Evolutionary conservation across 2,329 filamentous ascomycete genomes (phyloP).

Genomic region (Seiridium unicorne): DNA sequence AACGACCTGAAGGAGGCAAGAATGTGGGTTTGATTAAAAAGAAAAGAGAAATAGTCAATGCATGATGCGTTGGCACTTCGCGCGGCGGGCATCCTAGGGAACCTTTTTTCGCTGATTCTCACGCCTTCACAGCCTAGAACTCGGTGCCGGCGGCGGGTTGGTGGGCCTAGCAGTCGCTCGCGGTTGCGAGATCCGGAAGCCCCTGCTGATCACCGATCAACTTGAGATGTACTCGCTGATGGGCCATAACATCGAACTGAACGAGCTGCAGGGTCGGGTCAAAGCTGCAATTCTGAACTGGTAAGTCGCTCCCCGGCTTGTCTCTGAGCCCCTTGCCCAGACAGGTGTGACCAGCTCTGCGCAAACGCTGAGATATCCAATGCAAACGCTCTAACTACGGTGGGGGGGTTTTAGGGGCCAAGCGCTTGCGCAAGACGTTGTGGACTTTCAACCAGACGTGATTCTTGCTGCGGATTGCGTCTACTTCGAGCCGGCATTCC

Average conservation of each 20-base stretch:
- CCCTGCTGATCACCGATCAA: slow-evolving; percentile 85
- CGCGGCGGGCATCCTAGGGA: not conserved
- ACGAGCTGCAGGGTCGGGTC: slow-evolving; percentile 63
- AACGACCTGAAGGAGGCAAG: slow-evolving; percentile 62
- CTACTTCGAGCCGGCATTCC: slow-evolving; percentile 95
- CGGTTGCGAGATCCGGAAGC: slow-evolving; percentile 50
- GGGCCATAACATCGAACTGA: slow-evolving; percentile 82
- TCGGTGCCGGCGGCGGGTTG: slow-evolving; percentile 88
- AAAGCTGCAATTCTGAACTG: slow-evolving; percentile 76
- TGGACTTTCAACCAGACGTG: slow-evolving; percentile 65
- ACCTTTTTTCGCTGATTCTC: not conserved
- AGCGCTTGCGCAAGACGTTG: slow-evolving; percentile 50
- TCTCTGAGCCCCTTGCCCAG: not conserved
- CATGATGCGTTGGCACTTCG: not conserved
- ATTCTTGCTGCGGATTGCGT: slow-evolving; percentile 96
- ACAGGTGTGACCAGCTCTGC: not conserved
- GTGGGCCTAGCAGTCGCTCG: slow-evolving; percentile 67
- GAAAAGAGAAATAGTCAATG: not conserved
- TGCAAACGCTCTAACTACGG: slow-evolving; percentile 14
- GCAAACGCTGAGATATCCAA: not conserved
- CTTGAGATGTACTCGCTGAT: slow-evolving; percentile 81
- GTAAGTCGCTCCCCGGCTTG: slow-evolving; percentile 43
- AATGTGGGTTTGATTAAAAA: slow-evolving; percentile 59
- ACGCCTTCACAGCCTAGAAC: slow-evolving; percentile 55
- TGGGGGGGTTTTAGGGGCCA: slow-evolving; percentile 50